phyloP scores from a whole-genome alignment of 164 flowering plant genomes.

The Magnolia changhungtana region DNA sequence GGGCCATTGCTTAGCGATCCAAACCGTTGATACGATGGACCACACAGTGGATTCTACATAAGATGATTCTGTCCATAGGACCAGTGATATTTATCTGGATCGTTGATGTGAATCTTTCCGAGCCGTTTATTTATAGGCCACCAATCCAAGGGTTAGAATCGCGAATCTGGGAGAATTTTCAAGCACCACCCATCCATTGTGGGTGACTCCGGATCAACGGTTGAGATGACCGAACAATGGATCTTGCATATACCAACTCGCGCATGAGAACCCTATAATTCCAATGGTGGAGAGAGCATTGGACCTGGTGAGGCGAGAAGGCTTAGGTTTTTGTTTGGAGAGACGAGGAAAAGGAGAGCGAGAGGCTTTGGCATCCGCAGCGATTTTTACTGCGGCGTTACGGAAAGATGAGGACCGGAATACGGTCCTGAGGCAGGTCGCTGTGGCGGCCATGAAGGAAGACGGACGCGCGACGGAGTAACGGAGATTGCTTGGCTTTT shows the following conservation, averaged over 20 bases:
- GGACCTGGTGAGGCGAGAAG: slow-evolving; percentile 61
- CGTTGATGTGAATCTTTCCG: no score
- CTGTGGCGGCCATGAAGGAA: slow-evolving; percentile 11
- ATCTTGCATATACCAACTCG: background rate
- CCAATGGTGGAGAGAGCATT: background rate
- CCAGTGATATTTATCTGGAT: no score
- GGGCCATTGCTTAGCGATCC: no score
- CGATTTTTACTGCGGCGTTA: slow-evolving; percentile 30
- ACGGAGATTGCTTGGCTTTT: no score
- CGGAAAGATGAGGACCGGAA: slow-evolving; percentile 48
- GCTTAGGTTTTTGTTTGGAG: slow-evolving; percentile 38
- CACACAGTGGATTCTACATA: no score
- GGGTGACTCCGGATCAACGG: background rate
- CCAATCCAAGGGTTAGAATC: background rate
- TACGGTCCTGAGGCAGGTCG: slow-evolving; percentile 45
- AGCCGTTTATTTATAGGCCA: background rate
- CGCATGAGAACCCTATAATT: background rate
- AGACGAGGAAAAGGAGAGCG: slow-evolving; percentile 35
- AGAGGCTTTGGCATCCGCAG: slow-evolving; percentile 33
- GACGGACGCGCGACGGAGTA: background rate
- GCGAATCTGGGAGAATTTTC: background rate
- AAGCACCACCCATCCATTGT: background rate
- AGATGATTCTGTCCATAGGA: no score
- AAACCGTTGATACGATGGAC: no score
- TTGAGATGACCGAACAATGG: background rate